A percentile compares a stretch with the other conserved stretches of the same genome.
Conservation (phyloP, 2,329 filamentous ascomycete genomes). For the Dactylonectria estremocensis region DNA sequence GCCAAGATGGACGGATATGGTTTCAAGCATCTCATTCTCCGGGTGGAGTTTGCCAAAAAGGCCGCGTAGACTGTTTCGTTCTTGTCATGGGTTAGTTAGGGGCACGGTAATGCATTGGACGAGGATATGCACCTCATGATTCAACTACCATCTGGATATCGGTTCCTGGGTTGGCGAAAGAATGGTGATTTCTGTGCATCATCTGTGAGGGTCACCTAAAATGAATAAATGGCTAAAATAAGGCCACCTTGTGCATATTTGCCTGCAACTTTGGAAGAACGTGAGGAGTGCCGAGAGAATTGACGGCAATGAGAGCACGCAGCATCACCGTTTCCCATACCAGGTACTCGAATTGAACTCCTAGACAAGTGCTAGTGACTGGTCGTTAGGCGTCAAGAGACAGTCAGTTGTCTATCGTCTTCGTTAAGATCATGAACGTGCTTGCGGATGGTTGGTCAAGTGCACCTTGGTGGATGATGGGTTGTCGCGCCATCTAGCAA, state of each 20-base stretch:
- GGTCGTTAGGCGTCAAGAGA: neutral
- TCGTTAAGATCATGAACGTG: no score
- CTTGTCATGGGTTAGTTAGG: slow-evolving; percentile 51
- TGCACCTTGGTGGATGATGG: neutral
- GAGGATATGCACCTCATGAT: slow-evolving; percentile 48
- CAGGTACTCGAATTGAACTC: neutral
- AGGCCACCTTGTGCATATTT: neutral
- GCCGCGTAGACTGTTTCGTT: slow-evolving; percentile 59
- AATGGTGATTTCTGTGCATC: slow-evolving; percentile 43
- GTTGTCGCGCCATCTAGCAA: neutral
- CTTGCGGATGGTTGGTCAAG: neutral
- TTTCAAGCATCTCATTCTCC: slow-evolving; percentile 89
- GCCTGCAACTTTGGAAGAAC: neutral
- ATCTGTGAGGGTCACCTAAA: slow-evolving; percentile 36
- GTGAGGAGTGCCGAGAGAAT: neutral
- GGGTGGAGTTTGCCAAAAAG: slow-evolving; percentile 91
- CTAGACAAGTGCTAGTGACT: neutral
- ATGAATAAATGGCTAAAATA: slow-evolving; percentile 27
- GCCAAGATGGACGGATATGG: slow-evolving; percentile 98
- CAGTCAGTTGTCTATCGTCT: neutral
- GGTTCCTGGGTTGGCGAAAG: slow-evolving; percentile 39
- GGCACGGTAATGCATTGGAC: slow-evolving; percentile 51
- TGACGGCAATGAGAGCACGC: no score
- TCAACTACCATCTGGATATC: slow-evolving; percentile 46
- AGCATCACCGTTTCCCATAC: neutral